Evolutionary conservation across 352 stramenopile genomes (phyloP).

Genomic region (Hyaloperonospora brassicae): DNA sequence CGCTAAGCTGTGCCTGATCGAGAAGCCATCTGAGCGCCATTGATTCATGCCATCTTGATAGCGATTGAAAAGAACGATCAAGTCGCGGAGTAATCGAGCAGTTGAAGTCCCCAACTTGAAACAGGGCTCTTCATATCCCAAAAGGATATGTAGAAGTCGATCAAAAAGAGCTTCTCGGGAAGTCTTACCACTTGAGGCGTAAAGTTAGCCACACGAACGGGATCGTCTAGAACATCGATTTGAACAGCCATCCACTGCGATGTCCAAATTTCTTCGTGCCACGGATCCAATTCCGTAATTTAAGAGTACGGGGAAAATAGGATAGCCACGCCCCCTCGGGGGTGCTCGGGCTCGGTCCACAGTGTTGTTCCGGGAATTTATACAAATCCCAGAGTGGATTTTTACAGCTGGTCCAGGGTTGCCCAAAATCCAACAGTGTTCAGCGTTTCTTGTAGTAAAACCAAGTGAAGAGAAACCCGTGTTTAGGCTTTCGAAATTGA

Average conservation of each 20-base stretch:
- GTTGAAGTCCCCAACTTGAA: background rate
- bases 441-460: too few relatives aligned
- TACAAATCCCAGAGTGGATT: background rate
- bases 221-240: background rate
- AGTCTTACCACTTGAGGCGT: background rate
- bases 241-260: background rate
- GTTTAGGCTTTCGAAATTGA: too few relatives aligned
- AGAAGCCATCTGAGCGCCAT: background rate
- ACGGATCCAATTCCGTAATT: background rate
- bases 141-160: background rate
- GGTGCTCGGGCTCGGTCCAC: background rate
- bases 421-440: background rate
- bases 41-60: background rate
- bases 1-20: background rate
- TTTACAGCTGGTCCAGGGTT: background rate
- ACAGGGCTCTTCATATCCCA: background rate
- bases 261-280: background rate
- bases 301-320: background rate
- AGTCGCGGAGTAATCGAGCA: background rate
- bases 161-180: background rate
- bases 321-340: background rate
- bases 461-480: background rate
- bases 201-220: background rate
- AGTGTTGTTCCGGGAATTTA: background rate
- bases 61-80: background rate